Evolutionary conservation across 176 grass and related monocot genomes (phyloP).

Genomic region (Aegilops sharonensis): DNA sequence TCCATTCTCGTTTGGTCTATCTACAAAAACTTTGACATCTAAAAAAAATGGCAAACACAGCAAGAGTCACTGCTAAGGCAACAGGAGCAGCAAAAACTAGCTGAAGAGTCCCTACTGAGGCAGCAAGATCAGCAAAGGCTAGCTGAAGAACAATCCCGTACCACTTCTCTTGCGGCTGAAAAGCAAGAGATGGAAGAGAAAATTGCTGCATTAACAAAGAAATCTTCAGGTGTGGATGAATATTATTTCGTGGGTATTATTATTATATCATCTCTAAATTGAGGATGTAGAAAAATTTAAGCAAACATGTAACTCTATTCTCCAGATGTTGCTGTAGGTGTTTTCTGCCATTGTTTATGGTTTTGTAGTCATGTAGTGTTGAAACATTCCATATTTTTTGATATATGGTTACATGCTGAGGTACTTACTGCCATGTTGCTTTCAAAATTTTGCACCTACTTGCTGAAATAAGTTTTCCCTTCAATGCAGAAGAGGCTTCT

Average conservation of each 20-base stretch:
- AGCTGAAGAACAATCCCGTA: constrained; percentile 57
- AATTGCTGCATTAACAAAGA: constrained; percentile 65
- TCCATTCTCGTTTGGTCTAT: constrained; percentile 13
- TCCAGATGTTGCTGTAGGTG: background rate
- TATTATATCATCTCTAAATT: background rate
- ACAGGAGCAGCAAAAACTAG: constrained; percentile 79
- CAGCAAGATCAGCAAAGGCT: constrained; percentile 79
- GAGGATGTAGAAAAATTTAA: background rate
- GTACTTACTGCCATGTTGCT: background rate
- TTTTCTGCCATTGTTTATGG: background rate
- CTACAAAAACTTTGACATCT: background rate
- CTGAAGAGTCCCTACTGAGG: constrained; percentile 60
- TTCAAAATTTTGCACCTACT: constrained; percentile 7
- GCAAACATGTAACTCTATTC: background rate
- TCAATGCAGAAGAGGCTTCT: constrained; percentile 80
- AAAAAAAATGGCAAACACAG: constrained; percentile 39
- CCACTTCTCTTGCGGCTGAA: constrained; percentile 60
- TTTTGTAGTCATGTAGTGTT: background rate
- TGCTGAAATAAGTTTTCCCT: constrained; percentile 27
- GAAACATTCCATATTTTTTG: constrained; percentile 9
- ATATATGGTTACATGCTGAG: background rate
- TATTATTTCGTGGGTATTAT: background rate
- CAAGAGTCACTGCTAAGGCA: constrained; percentile 70
- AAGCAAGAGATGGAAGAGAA: constrained; percentile 81
- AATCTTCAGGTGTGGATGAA: constrained; percentile 65